A percentile compares a stretch with the other conserved stretches of the same genome.
Conservation (phyloP, 768 basidiomycete genomes). For the Tephrocybe rancida region DNA sequence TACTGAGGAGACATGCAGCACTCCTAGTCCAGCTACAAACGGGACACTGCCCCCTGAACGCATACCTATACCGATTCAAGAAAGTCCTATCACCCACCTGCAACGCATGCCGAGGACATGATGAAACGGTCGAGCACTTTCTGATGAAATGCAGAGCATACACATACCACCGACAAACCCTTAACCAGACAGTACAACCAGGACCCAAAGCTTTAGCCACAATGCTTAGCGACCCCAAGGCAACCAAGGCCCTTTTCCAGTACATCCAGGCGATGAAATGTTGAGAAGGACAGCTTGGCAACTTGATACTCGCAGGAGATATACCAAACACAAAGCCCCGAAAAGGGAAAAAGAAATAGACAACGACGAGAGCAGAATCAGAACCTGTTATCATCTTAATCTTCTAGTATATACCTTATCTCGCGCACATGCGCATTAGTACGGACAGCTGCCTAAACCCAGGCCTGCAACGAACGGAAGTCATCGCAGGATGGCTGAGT, state of each 20-base stretch:
- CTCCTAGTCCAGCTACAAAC: slow-evolving; percentile 32
- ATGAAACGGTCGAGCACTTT: slow-evolving; percentile 34
- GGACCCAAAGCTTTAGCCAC: background rate
- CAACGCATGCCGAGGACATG: too few species aligned
- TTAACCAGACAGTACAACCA: background rate
- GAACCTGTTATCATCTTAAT: too few species aligned
- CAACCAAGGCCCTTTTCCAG: background rate
- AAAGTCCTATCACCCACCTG: slow-evolving; percentile 26
- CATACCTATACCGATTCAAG: slow-evolving; percentile 29
- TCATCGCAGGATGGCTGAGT: too few species aligned
- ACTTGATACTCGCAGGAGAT: too few species aligned
- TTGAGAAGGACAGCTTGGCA: too few species aligned
- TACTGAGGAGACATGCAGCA: slow-evolving; percentile 18
- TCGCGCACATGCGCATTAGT: too few species aligned
- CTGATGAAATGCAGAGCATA: slow-evolving; percentile 29
- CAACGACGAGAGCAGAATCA: too few species aligned
- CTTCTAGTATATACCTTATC: too few species aligned
- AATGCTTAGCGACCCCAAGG: background rate
- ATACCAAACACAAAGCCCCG: too few species aligned
- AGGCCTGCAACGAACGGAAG: too few species aligned
- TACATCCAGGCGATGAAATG: background rate
- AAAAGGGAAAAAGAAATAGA: too few species aligned
- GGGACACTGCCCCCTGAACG: slow-evolving; percentile 29
- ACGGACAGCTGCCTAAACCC: too few species aligned
- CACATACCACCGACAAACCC: background rate